Evolutionary conservation across 345 rosid species (phyloP).

Genomic region (Brassica rapa): DNA sequence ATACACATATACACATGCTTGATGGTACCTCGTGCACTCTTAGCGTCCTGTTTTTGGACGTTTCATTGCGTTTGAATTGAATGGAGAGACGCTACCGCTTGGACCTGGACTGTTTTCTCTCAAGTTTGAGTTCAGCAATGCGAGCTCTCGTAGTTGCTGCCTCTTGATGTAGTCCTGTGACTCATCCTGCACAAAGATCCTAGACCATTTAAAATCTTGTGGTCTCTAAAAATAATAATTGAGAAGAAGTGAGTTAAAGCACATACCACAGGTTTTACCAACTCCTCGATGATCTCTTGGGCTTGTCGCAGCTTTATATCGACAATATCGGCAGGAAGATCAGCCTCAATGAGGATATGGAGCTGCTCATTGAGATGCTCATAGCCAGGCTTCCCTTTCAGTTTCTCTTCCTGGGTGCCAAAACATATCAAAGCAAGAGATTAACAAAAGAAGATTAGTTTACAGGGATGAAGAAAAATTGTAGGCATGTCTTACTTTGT

Average conservation of each 20-base stretch:
- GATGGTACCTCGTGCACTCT: slow-evolving; percentile 10
- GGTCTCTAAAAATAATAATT: not conserved
- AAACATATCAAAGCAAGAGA: slow-evolving; percentile 21
- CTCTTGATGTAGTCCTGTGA: slow-evolving; percentile 92
- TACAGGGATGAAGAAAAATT: not conserved
- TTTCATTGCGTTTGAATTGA: slow-evolving; percentile 93
- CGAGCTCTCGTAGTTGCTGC: slow-evolving; percentile 93
- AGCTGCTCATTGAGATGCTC: slow-evolving; percentile 77
- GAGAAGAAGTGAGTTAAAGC: slow-evolving; percentile 22
- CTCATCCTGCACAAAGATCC: slow-evolving; percentile 65
- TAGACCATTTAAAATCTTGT: not conserved
- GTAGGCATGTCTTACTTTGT: slow-evolving; percentile 57
- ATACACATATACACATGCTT: slow-evolving; percentile 30
- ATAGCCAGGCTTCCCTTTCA: slow-evolving; percentile 72
- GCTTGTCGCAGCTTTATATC: slow-evolving; percentile 69
- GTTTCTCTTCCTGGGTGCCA: slow-evolving; percentile 66
- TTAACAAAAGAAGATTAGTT: not conserved
- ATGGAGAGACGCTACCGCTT: slow-evolving; percentile 90
- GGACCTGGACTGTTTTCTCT: slow-evolving; percentile 99
- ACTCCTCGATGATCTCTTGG: slow-evolving; percentile 80
- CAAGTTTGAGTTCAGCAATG: slow-evolving; percentile 82
- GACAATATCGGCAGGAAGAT: slow-evolving; percentile 65
- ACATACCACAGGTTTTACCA: slow-evolving; percentile 90
- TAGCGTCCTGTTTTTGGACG: slow-evolving; percentile 92
- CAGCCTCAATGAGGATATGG: slow-evolving; percentile 75